Base-by-base conservation (phyloP, 2,329 filamentous ascomycete genomes). In the Aschersonia sp. region DNA sequence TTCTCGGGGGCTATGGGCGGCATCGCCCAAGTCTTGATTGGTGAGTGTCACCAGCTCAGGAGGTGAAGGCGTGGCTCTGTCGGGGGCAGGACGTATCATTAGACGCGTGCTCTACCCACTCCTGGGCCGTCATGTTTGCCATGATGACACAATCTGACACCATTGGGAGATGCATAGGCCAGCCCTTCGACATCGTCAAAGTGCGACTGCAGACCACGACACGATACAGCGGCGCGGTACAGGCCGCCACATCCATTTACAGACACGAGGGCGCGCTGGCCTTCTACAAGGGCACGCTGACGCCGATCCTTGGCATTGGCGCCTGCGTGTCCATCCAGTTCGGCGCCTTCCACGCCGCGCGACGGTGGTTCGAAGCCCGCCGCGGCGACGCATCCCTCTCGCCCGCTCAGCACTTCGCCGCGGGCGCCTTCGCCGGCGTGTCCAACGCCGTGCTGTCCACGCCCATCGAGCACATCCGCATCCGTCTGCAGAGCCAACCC, bases 311-410 rank as follows among this genome's bases (percentile, higher is more conserved):
- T 49, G 92, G 92, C 55, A 97, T 98, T 61, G 92, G 92, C 56
- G 92, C 92, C 56, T 98, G 92, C 65, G 89, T 92, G 44, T 96
- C 89, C n/a, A 84, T 98, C 58, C 92, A 98, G 72, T 98, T 98
- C 65, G 92, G 89, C 53, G 92, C 85, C 58, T 98, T 97, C 75
- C 89, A 96, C 73, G 83, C 85, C 61, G 89, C 91, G 6, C 85
- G 87, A 51, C 86, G 92, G 51, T 83, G 78, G 59, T 81, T 98
- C 62, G 91, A 97, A 70, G 71, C 77, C 43, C 74, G 76, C 54
- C 94, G 94, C 20, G 7, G 95, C 67, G 64, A 69, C 1, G 20
- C 20, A 20, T 20, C 20, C 20, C 20, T 20, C 20, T 20, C 20
- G 20, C 20, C 20, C 20, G 20, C 20, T 20, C 88, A 98, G 68